phyloP scores from a whole-genome alignment of 2,329 filamentous ascomycete species.

The Cryoendolithus antarcticus region DNA sequence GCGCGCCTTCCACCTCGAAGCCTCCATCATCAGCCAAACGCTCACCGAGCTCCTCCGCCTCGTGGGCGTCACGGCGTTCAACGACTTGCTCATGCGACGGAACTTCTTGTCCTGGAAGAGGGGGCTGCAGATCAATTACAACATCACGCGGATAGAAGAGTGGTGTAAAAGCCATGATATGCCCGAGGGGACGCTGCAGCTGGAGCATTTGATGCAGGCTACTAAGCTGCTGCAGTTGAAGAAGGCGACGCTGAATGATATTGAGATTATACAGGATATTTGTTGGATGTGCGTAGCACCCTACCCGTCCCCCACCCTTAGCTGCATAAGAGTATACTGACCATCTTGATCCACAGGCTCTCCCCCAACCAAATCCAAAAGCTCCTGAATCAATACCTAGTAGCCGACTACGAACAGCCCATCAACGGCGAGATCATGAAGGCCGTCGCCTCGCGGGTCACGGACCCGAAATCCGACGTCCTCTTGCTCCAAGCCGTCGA shows the following conservation, averaged over 20 bases:
- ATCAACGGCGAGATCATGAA: slow-evolving; percentile 99
- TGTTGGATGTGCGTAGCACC: slow-evolving; percentile 99
- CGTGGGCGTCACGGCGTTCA: slow-evolving; percentile 95
- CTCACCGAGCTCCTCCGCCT: slow-evolving; percentile 85
- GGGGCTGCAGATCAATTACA: slow-evolving; percentile 98
- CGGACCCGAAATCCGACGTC: slow-evolving; percentile 87
- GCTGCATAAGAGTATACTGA: too few relatives aligned
- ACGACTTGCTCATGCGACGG: slow-evolving; percentile 90
- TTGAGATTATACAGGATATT: slow-evolving; percentile 99
- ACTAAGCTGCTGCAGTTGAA: slow-evolving; percentile 97
- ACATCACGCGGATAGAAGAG: slow-evolving; percentile 97
- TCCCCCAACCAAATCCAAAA: slow-evolving; percentile 99
- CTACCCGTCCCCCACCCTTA: too few relatives aligned
- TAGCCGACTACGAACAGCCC: slow-evolving; percentile 97
- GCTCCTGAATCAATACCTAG: slow-evolving; percentile 93
- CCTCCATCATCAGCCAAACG: slow-evolving; percentile 89
- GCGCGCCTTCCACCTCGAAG: slow-evolving; percentile 96
- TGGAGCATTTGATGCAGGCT: slow-evolving; percentile 99
- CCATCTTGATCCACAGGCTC: slow-evolving; percentile 52
- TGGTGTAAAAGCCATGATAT: slow-evolving; percentile 99
- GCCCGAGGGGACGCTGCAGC: slow-evolving; percentile 92
- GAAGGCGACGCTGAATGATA: slow-evolving; percentile 97
- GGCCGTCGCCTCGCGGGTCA: slow-evolving; percentile 89
- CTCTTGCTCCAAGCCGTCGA: slow-evolving; percentile 87
- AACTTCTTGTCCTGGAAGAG: slow-evolving; percentile 99